Conservation (phyloP, 345 rosid species). For the Boechera retrofracta region DNA sequence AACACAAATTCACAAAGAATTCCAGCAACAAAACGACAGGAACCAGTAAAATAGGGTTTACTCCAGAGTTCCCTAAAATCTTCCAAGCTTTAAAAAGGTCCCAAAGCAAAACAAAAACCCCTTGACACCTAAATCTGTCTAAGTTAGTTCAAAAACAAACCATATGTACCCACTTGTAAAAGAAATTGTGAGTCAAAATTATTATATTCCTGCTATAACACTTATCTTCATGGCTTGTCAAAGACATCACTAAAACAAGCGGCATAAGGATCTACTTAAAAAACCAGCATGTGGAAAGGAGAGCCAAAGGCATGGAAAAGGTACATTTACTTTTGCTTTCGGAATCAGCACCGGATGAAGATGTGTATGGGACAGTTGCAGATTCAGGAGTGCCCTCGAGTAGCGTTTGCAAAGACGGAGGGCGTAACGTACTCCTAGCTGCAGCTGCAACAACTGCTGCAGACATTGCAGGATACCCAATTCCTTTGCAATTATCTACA, state of each 20-base stretch:
- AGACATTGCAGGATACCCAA: constrained; percentile 68
- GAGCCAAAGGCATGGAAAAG: constrained; percentile 26
- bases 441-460: constrained; percentile 96
- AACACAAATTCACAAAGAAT: not conserved
- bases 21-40: not conserved
- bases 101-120: not conserved
- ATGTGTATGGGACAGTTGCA: constrained; percentile 65
- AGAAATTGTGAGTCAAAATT: not conserved
- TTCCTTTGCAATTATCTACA: constrained; percentile 57
- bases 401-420: constrained; percentile 90
- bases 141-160: not conserved
- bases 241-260: constrained; percentile 16
- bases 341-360: constrained; percentile 98
- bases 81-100: not conserved
- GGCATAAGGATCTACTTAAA: not conserved
- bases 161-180: not conserved
- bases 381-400: constrained; percentile 84
- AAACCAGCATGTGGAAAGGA: not conserved
- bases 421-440: constrained; percentile 86
- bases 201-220: not conserved
- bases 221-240: constrained; percentile 2
- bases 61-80: constrained; percentile 2
- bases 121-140: not conserved
- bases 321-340: constrained; percentile 95
- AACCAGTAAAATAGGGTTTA: not conserved